phyloP scores from a whole-genome alignment of 2,329 filamentous ascomycete genomes.

The Whalleya microplaca region DNA sequence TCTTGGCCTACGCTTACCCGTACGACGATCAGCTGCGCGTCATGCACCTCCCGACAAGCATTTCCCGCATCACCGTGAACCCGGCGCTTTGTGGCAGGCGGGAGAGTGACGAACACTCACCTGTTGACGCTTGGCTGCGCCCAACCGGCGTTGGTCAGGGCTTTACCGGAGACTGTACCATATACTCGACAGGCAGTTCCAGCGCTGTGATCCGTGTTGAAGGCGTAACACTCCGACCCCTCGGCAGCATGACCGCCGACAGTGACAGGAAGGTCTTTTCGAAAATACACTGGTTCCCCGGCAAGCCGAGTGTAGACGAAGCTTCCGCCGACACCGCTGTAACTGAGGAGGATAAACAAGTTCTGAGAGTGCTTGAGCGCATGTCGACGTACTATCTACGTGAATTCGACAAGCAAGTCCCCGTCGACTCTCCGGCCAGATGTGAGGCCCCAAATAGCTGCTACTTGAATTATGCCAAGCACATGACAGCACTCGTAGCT shows the following conservation, averaged over 20 bases:
- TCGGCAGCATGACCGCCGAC: neutral
- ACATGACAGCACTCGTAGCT: too few relatives aligned
- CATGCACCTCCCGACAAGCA: too few relatives aligned
- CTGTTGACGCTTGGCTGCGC: too few relatives aligned
- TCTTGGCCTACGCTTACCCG: too few relatives aligned
- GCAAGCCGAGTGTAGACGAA: neutral
- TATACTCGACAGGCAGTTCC: neutral
- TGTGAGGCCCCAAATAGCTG: neutral
- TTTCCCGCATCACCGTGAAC: too few relatives aligned
- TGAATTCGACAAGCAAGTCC: constrained; percentile 9
- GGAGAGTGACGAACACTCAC: too few relatives aligned
- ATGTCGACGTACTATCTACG: constrained; percentile 13
- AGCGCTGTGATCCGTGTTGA: constrained; percentile 17
- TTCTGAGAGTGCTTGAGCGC: neutral
- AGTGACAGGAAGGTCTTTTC: constrained; percentile 17
- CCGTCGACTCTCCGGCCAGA: constrained; percentile 2
- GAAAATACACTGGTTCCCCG: constrained; percentile 6
- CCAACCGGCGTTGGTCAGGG: too few relatives aligned
- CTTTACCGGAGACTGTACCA: too few relatives aligned
- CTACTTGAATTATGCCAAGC: constrained; percentile 16
- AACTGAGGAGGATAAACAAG: constrained; percentile 26
- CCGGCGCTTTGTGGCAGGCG: too few relatives aligned
- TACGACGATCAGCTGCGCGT: too few relatives aligned
- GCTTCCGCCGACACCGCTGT: neutral
- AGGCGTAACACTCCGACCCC: constrained; percentile 11